A percentile compares a stretch with the other conserved stretches of the same genome.
Evolutionary conservation across 768 basidiomycete genomes (phyloP).

Genomic region (Boletus rex-veris): DNA sequence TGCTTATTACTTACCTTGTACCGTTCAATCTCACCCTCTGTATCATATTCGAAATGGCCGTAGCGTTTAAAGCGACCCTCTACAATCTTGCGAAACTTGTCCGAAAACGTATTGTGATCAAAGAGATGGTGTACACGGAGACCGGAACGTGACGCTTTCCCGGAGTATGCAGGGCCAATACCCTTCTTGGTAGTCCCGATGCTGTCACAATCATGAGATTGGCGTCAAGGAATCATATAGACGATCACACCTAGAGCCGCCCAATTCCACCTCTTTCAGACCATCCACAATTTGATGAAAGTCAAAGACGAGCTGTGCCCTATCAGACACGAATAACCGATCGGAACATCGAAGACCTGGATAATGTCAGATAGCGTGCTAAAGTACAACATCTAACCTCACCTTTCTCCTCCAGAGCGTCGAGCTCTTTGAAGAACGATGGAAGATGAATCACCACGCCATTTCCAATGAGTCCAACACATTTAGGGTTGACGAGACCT

Average conservation of each 20-base stretch:
- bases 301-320: constrained; percentile 96
- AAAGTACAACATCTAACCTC: constrained; percentile 1
- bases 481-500: constrained; percentile 42
- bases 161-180: constrained; percentile 98
- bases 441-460: constrained; percentile 98
- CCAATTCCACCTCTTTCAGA: constrained; percentile 95
- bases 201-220: constrained; percentile 36
- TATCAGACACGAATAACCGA: constrained; percentile 90
- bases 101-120: constrained; percentile 77
- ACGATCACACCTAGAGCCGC: constrained; percentile 65
- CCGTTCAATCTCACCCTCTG: constrained; percentile 89
- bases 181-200: constrained; percentile 99
- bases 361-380: constrained; percentile 1
- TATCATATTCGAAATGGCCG: constrained; percentile 97
- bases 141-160: constrained; percentile 94
- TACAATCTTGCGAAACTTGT: constrained; percentile 92
- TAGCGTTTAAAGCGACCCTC: constrained; percentile 98
- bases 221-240: background rate
- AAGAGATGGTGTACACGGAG: constrained; percentile 96
- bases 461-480: constrained; percentile 83
- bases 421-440: constrained; percentile 91
- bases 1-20: constrained; percentile 65
- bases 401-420: constrained; percentile 84
- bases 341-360: constrained; percentile 81
- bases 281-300: constrained; percentile 99